These are phyloP conservation scores for Venturia pyrina DNA, from an alignment of 2,329 filamentous ascomycete species.

Conservation along the genomic window DNA sequence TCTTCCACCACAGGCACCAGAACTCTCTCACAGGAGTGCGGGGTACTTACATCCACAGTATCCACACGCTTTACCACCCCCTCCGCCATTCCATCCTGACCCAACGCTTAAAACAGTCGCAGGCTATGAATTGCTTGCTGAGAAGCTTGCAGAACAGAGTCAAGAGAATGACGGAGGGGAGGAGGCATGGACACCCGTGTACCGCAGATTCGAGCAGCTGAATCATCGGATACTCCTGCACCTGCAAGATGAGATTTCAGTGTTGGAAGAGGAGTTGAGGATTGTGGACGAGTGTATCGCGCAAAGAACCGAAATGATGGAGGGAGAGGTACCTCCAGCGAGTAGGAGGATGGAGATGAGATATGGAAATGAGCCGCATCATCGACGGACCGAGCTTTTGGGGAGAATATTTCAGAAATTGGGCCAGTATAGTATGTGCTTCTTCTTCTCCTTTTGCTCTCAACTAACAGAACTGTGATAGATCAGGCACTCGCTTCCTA, in stretches of 20 bases:
- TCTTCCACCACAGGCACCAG: not conserved
- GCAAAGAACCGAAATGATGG: slow-evolving; percentile 24
- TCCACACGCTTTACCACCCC: not conserved
- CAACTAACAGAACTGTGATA: slow-evolving; percentile 18
- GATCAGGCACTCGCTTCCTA: slow-evolving; percentile 53
- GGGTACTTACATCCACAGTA: not conserved
- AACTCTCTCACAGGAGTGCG: not conserved
- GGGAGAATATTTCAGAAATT: slow-evolving; percentile 56
- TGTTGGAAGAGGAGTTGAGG: slow-evolving; percentile 69
- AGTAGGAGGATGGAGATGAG: slow-evolving; percentile 49
- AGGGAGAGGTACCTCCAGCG: slow-evolving; percentile 35
- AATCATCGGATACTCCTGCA: slow-evolving; percentile 76
- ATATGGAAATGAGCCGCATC: slow-evolving; percentile 47
- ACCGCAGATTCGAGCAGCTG: slow-evolving; percentile 70
- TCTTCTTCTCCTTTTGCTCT: not conserved
- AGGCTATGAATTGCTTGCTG: slow-evolving; percentile 29
- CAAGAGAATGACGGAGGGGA: not conserved
- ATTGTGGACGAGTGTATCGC: slow-evolving; percentile 53
- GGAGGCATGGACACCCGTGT: slow-evolving; percentile 47
- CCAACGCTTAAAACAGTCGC: slow-evolving; percentile 22
- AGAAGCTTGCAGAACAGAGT: slow-evolving; percentile 19
- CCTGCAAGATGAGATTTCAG: slow-evolving; percentile 73
- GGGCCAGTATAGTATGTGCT: slow-evolving; percentile 54
- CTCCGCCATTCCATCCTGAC: slow-evolving; percentile 14
- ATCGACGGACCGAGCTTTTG: slow-evolving; percentile 48